Evolutionary conservation across 2,329 filamentous ascomycete species (phyloP), one percentile per base, ranked within the genome.

Genomic region (Ophiostoma sp.): DNA sequence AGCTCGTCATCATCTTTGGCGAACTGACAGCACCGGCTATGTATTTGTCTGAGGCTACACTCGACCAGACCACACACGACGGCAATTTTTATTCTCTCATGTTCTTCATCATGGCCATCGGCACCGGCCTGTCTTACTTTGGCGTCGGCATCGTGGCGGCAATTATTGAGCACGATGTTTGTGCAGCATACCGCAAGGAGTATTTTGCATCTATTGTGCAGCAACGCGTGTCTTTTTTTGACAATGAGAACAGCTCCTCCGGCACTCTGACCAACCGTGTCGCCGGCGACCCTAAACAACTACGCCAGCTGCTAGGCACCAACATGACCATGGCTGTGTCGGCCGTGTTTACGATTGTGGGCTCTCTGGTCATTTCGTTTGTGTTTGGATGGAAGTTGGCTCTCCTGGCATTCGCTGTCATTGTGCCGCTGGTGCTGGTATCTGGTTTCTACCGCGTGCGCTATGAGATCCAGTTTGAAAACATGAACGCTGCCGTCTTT

Each of bases 301-400:
- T 89, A 1, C 85, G 88, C 74, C 84, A 88, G 74, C 79, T 89
- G 7, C 82, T 88, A 72, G 84, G 85, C 7, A 79, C 82, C 41
- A 87, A 89, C 74, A 87, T 89, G 84, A 82, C 86, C 1, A 81
- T 89, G 66, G 83, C 85, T 4, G 81, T 81, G 69, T 85, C 88
- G 38, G 86, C 88, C 8, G 74, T 89, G 12, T 87, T 91, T 74
- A 89, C 85, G 67, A 77, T 93, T 3, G 73, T 86, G 4, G 89
- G 89, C 0, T 87, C 84, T 16, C 76, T 91, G 14, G 79, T 83
- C 41, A 87, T 93, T 64, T 82, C 88, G 0, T 91, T 91, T 73
- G 80, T 83, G 11, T 92, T 89, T 74, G 88, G 89, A 0, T 93
- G 90, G 90, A 93, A 92, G 75, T 80, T 93, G 9, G 85, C 87